These are phyloP conservation scores for Candida oleophila DNA, from an alignment of 805 yeast species.

Conservation along the genomic window DNA sequence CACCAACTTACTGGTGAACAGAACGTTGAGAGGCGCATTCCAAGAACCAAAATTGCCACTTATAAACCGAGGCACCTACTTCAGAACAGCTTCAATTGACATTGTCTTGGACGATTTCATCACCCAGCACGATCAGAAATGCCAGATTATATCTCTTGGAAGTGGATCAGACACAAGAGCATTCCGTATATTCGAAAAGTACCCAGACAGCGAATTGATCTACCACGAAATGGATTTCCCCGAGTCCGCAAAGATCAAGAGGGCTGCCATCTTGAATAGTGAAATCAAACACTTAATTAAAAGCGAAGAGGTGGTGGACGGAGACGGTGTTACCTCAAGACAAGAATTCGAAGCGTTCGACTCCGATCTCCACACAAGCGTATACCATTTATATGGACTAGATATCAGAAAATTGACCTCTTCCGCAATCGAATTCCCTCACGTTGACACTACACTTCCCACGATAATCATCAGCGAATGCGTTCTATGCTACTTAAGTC, in stretches of 20 bases:
- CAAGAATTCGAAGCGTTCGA: constrained; percentile 22
- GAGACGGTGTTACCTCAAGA: constrained; percentile 13
- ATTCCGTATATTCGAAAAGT: constrained; percentile 44
- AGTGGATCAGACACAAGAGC: constrained; percentile 79
- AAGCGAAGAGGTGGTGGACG: not conserved
- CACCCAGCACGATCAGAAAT: constrained; percentile 15
- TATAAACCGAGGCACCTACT: constrained; percentile 69
- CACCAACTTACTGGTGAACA: constrained; percentile 35
- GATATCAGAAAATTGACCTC: constrained; percentile 45
- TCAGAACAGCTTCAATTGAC: constrained; percentile 57
- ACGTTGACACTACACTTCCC: constrained; percentile 39
- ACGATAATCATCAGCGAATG: constrained; percentile 73
- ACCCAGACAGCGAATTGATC: constrained; percentile 22
- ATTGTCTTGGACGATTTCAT: constrained; percentile 43
- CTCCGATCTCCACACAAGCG: constrained; percentile 31
- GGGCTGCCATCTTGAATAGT: constrained; percentile 39
- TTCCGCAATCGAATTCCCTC: constrained; percentile 13
- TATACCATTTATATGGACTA: constrained; percentile 52
- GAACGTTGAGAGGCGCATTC: constrained; percentile 41
- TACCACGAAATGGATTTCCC: constrained; percentile 69
- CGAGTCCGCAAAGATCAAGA: constrained; percentile 51
- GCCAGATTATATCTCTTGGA: constrained; percentile 70
- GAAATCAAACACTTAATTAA: constrained; percentile 27
- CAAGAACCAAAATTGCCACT: constrained; percentile 54
- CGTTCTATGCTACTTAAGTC: constrained; percentile 67